phyloP scores from a whole-genome alignment of 352 stramenopile species.

The Globisporangium cylindrosporum region DNA sequence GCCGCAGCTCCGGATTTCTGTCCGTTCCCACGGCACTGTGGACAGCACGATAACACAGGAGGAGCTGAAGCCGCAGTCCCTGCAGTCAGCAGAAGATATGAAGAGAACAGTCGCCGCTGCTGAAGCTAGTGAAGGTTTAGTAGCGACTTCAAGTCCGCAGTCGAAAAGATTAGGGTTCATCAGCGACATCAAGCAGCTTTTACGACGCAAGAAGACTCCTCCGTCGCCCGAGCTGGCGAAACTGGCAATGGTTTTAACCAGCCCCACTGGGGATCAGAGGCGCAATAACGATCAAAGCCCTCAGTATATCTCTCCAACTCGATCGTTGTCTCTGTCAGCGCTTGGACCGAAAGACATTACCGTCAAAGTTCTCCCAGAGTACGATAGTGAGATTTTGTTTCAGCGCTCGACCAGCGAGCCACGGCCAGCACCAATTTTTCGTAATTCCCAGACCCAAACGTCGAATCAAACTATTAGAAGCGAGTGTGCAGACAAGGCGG shows the following conservation, averaged over 20 bases:
- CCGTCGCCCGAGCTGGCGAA: not conserved
- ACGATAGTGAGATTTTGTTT: not conserved
- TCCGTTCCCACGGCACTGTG: conserved; percentile 11
- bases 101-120: not conserved
- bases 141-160: not conserved
- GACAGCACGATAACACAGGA: conserved; percentile 9
- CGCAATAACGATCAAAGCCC: too few relatives aligned
- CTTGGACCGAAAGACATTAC: not conserved
- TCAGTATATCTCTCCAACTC: not conserved
- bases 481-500: not conserved
- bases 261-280: not conserved
- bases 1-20: conserved; percentile 11
- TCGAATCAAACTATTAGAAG: too few relatives aligned
- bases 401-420: not conserved
- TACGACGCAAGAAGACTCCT: conserved; percentile 13
- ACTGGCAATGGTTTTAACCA: not conserved
- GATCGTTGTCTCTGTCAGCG: not conserved
- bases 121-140: not conserved
- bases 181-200: conserved; percentile 18
- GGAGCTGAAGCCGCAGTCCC: conserved; percentile 6
- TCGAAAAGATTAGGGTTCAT: conserved; percentile 15
- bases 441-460: conserved; percentile 1
- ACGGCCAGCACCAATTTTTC: not conserved
- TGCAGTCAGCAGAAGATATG: conserved; percentile 8
- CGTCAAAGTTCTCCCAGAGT: not conserved